A percentile compares a stretch with the other conserved stretches of the same genome.
These are phyloP conservation scores for Monilinia fructicola DNA, from an alignment of 2,329 filamentous ascomycete species.

Conservation along the genomic window DNA sequence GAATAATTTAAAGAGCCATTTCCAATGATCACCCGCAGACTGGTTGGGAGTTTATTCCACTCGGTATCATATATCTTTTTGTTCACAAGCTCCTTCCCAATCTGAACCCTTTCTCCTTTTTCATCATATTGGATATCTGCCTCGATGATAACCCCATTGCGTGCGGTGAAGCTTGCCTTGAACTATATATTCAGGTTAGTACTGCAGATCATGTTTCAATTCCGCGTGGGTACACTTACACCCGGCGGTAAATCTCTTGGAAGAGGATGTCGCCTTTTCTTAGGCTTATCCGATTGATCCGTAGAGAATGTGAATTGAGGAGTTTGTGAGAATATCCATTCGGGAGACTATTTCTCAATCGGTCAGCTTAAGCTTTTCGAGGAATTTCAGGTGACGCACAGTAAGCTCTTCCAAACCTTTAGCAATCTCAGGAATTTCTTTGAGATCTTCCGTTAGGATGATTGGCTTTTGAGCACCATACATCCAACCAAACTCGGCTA, in stretches of 20 bases:
- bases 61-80: conserved; percentile 50
- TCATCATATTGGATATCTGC: conserved; percentile 22
- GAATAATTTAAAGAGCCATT: conserved; percentile 14
- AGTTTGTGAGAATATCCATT: conserved; percentile 84
- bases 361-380: conserved; percentile 33
- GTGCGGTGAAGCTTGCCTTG: conserved; percentile 29
- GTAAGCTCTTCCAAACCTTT: conserved; percentile 63
- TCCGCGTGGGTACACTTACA: conserved; percentile 6
- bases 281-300: conserved; percentile 42
- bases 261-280: neutral
- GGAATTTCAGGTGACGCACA: conserved; percentile 45
- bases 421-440: conserved; percentile 50
- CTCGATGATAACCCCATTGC: conserved; percentile 32
- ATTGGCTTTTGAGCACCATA: conserved; percentile 52
- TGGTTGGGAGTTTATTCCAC: conserved; percentile 36
- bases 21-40: neutral
- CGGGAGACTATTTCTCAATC: conserved; percentile 49
- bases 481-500: conserved; percentile 64
- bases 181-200: conserved; percentile 26
- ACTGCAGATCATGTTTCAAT: neutral
- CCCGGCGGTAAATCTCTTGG: conserved; percentile 15
- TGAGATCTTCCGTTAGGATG: conserved; percentile 43
- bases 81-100: conserved; percentile 5
- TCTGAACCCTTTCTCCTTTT: neutral
- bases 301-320: conserved; percentile 75